Conservation (phyloP, 768 basidiomycete genomes). For the Mrakia hoshinonis region DNA sequence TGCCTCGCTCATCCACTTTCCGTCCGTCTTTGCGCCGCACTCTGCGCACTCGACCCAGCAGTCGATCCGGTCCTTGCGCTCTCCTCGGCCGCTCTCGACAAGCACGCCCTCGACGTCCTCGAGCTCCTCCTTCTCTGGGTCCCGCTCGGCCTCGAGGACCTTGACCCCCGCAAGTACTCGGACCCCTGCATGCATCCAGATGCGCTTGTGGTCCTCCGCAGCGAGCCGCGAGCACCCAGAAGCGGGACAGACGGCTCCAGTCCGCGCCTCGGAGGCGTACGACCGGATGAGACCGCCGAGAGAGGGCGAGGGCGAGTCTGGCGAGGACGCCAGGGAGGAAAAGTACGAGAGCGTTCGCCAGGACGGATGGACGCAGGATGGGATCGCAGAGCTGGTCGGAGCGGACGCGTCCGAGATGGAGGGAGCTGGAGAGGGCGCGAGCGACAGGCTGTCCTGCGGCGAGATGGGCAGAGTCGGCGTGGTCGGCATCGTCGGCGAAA, state of each 20-base stretch:
- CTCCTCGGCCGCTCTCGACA: neutral
- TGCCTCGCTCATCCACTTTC: constrained; percentile 12
- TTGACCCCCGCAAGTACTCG: constrained; percentile 5
- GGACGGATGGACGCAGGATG: neutral
- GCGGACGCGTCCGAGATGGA: neutral
- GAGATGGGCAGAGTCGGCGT: neutral
- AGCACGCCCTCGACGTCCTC: constrained; percentile 20
- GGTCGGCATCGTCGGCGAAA: neutral
- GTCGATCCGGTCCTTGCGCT: neutral
- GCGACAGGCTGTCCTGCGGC: neutral
- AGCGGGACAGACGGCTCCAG: neutral
- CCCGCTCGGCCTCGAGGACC: neutral
- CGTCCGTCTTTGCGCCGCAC: constrained; percentile 3
- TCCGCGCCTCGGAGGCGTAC: neutral
- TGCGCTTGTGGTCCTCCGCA: constrained; percentile 4
- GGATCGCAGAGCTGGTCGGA: neutral
- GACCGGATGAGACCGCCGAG: neutral
- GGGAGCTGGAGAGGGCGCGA: neutral
- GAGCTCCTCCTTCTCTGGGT: neutral
- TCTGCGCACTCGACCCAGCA: constrained; percentile 23
- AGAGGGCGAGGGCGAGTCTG: constrained; percentile 4
- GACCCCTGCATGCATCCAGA: constrained; percentile 26
- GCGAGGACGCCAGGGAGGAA: neutral
- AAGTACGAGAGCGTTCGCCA: constrained; percentile 16
- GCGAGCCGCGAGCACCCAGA: neutral